phyloP scores from a whole-genome alignment of 495 filamentous ascomycete genomes.

The Penicillium waksmanii region DNA sequence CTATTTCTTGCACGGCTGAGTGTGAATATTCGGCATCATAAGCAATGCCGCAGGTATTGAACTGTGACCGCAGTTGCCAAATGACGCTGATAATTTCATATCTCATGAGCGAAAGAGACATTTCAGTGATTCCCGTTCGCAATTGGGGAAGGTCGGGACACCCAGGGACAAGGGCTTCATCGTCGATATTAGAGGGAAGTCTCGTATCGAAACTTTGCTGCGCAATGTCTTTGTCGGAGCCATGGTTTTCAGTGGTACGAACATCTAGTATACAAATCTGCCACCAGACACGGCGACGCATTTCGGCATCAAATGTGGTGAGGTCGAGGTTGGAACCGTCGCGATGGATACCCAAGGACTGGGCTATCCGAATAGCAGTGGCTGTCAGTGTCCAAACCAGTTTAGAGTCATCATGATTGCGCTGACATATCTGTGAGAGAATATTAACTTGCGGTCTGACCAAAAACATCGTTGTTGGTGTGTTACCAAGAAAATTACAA shows the following conservation, averaged over 20 bases:
- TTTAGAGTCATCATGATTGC: conserved; percentile 47
- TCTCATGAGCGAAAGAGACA: background rate
- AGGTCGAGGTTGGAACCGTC: conserved; percentile 62
- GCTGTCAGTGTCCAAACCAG: conserved; percentile 60
- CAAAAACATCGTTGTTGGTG: no score
- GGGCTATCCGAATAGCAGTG: conserved; percentile 68
- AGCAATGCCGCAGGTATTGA: no score
- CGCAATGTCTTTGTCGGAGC: background rate
- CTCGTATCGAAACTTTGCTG: background rate
- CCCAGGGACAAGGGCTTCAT: background rate
- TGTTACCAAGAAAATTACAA: background rate
- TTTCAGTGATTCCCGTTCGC: background rate
- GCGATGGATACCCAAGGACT: conserved; percentile 69
- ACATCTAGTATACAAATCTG: conserved; percentile 68
- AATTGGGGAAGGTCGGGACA: background rate
- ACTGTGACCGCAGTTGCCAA: no score
- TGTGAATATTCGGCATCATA: no score
- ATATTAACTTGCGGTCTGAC: no score
- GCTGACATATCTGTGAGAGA: background rate
- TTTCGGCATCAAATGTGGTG: conserved; percentile 69
- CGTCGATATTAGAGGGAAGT: background rate
- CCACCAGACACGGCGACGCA: conserved; percentile 76
- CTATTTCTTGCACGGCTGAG: background rate
- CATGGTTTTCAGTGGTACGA: conserved; percentile 58
- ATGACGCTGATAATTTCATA: background rate